These are phyloP conservation scores for Jacaranda mimosifolia DNA, from an alignment of 257 asterid species.

Conservation along the genomic window DNA sequence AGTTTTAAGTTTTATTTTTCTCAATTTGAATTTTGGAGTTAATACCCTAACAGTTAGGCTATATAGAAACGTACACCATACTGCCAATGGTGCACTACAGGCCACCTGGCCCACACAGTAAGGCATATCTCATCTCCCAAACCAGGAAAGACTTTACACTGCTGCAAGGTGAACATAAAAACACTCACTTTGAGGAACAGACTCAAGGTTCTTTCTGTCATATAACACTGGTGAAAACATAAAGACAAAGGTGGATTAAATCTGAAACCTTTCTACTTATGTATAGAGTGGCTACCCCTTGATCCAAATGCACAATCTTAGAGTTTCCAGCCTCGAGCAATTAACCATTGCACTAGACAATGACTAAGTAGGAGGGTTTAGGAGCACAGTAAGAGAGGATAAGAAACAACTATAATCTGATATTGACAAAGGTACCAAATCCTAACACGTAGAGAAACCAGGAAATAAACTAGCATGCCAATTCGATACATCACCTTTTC, in stretches of 20 bases:
- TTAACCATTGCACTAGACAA: constrained; percentile 9
- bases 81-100: not conserved
- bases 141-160: not conserved
- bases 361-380: not conserved
- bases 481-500: constrained; percentile 72
- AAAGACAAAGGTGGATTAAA: not conserved
- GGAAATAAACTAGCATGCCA: not conserved
- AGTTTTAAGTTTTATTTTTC: not conserved
- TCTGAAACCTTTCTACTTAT: not conserved
- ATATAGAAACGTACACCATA: not conserved
- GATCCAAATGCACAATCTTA: not conserved
- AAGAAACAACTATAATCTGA: constrained; percentile 13
- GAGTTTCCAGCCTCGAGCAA: constrained; percentile 26
- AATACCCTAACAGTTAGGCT: not conserved
- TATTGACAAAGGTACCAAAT: constrained; percentile 13
- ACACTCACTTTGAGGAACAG: not conserved
- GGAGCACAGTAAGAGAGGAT: constrained; percentile 21
- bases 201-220: not conserved
- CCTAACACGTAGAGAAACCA: not conserved
- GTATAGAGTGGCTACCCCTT: not conserved
- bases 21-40: not conserved
- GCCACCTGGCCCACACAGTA: not conserved
- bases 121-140: constrained; percentile 13
- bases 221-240: not conserved
- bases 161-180: not conserved